These are phyloP conservation scores for Hypseocharis bilobata DNA, from an alignment of 441 rosid genomes.

Conservation along the genomic window DNA sequence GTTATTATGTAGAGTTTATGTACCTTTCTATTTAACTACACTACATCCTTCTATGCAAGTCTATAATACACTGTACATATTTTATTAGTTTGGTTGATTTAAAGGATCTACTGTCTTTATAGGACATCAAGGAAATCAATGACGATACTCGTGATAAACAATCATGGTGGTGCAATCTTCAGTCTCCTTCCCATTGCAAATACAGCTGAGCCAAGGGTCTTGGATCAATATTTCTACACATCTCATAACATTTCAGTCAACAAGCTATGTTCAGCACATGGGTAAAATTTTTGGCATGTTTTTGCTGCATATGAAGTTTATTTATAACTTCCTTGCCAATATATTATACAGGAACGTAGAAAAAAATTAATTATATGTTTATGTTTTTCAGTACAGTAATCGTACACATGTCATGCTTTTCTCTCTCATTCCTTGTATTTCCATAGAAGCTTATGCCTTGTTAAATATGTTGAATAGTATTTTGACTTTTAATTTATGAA, in stretches of 20 bases:
- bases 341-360: too few species aligned
- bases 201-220: conserved; percentile 51
- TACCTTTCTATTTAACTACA: not conserved
- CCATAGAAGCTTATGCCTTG: too few species aligned
- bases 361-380: too few species aligned
- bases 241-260: conserved; percentile 70
- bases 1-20: conserved; percentile 7
- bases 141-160: conserved; percentile 77
- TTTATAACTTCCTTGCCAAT: not conserved
- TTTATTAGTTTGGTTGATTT: conserved; percentile 8
- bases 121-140: conserved; percentile 70
- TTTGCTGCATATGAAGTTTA: conserved; percentile 11
- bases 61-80: not conserved
- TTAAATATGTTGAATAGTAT: too few species aligned
- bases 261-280: conserved; percentile 69
- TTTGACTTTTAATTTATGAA: too few species aligned
- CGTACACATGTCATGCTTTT: too few species aligned
- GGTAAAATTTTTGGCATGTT: conserved; percentile 42
- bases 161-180: conserved; percentile 95
- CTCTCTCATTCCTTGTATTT: too few species aligned
- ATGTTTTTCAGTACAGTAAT: too few species aligned
- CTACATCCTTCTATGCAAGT: not conserved
- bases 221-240: conserved; percentile 74
- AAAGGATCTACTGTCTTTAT: conserved; percentile 23
- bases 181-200: conserved; percentile 88